A percentile compares a stretch with the other conserved stretches of the same genome.
phyloP scores from a whole-genome alignment of 1,284 basidiomycete genomes.

The Sphagnurus paluster region DNA sequence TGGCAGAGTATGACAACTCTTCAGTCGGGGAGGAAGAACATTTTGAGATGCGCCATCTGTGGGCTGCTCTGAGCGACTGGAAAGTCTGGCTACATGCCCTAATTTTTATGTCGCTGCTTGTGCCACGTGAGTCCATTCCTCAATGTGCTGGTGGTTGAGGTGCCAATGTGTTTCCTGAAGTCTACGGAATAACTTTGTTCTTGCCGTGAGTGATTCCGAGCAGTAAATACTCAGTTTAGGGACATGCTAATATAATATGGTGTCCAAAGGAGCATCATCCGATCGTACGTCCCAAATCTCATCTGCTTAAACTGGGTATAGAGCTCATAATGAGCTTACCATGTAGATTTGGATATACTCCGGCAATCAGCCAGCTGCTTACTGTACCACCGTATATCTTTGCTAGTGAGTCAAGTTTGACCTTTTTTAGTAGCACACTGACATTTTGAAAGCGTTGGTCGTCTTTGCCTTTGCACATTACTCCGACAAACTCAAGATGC shows the following conservation, averaged over 20 bases:
- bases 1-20: slow-evolving; percentile 62
- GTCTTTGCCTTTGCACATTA: slow-evolving; percentile 53
- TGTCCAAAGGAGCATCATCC: slow-evolving; percentile 59
- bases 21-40: slow-evolving; percentile 66
- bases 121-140: slow-evolving; percentile 53
- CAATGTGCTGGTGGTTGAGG: too few species aligned
- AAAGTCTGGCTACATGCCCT: slow-evolving; percentile 55
- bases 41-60: slow-evolving; percentile 53
- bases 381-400: slow-evolving; percentile 70
- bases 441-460: slow-evolving; percentile 45
- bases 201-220: slow-evolving; percentile 51
- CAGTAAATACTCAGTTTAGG: too few species aligned
- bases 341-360: slow-evolving; percentile 60
- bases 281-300: slow-evolving; percentile 34
- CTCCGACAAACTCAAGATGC: slow-evolving; percentile 58
- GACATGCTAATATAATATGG: background rate
- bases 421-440: background rate
- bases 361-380: slow-evolving; percentile 62
- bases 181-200: slow-evolving; percentile 63
- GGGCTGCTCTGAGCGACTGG: slow-evolving; percentile 61
- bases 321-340: slow-evolving; percentile 2
- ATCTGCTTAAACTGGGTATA: background rate
- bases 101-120: slow-evolving; percentile 59
- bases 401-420: slow-evolving; percentile 44
- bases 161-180: too few species aligned